Evolutionary conservation across 2,329 filamentous ascomycete species (phyloP), one percentile per base, ranked within the genome.

Genomic region (Arthrobotrys pseudoclavata): DNA sequence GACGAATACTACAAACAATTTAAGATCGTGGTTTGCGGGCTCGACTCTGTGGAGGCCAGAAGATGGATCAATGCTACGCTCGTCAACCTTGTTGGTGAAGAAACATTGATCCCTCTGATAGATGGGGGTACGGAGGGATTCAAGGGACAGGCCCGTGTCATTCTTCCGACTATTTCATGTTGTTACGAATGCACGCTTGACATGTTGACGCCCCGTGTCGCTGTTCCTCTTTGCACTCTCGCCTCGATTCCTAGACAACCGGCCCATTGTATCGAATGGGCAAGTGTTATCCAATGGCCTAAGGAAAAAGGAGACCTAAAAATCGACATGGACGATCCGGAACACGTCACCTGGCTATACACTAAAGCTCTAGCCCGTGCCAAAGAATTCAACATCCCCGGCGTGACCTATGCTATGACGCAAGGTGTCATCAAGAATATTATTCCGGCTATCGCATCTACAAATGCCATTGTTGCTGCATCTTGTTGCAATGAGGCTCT

Each of bases 351-450:
- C n/a, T 99, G 96, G 96, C 88, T 99, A 3, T 98, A 93, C 84
- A 88, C 93, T 79, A 94, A 94, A 82, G 94, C 96, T 0, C 87
- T 95, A 15, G 85, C 88, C 55, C 92, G 96, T 40, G 94, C 96
- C 0, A 84, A 90, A 72, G 92, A 99, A 82, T 99, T 97, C 85
- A 91, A 92, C 81, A 99, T 99, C 81, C 84, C 89, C 0, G 96
- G 96, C 7, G 93, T 99, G 72, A 98, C 96, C 0, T 99, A 99
- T 84, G 91, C 92, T 4, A 90, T 97, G 84, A 97, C 96, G 0
- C 96, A 99, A 83, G 96, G 96, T 70, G 96, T 98, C 1, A 93
- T 99, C 82, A 99, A 99, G 85, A 99, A 99, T 84, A 99, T 99
- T 84, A 99, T 99, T 79, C 96, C 96, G 0, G 96, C 96, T 29